A percentile compares a stretch with the other conserved stretches of the same genome.
Evolutionary conservation across 2,329 filamentous ascomycete species (phyloP).

Genomic region (Cytospora leucostoma): DNA sequence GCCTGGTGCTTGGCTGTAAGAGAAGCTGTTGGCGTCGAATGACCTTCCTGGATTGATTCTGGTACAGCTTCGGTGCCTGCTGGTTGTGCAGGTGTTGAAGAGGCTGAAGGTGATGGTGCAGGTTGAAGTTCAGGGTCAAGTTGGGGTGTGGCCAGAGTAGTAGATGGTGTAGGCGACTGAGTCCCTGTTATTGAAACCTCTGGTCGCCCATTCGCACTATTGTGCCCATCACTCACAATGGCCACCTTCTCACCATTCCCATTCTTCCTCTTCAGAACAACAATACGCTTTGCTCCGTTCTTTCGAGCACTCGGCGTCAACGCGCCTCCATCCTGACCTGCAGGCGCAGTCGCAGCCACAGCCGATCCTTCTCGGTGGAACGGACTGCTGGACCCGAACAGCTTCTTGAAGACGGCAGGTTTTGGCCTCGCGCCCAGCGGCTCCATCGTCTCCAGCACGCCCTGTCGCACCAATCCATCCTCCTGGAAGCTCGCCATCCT

Average conservation of each 20-base stretch:
- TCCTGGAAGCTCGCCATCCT: constrained; percentile 76
- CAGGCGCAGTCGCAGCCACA: constrained; percentile 18
- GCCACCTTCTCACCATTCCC: not conserved
- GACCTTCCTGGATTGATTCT: constrained; percentile 9
- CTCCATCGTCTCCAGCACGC: constrained; percentile 81
- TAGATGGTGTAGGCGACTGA: constrained; percentile 27
- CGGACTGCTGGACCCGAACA: constrained; percentile 32
- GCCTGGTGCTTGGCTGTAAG: constrained; percentile 8
- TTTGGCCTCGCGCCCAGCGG: constrained; percentile 75
- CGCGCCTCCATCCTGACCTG: constrained; percentile 14
- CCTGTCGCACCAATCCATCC: constrained; percentile 69
- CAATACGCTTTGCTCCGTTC: constrained; percentile 35
- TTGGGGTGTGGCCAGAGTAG: constrained; percentile 24
- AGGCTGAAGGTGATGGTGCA: constrained; percentile 2
- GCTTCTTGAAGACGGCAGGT: constrained; percentile 59
- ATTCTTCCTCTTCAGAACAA: constrained; percentile 29
- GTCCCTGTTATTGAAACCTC: constrained; percentile 12
- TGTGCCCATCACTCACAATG: constrained; percentile 24
- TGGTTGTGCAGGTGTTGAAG: constrained; percentile 10
- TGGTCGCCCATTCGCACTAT: constrained; percentile 8
- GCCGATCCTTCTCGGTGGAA: constrained; percentile 29
- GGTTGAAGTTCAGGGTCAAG: not conserved
- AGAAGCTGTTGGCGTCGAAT: constrained; percentile 7
- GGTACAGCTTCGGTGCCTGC: not conserved
- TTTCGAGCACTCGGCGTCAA: constrained; percentile 32